These are phyloP conservation scores for Coniosporium apollinis DNA, from an alignment of 495 filamentous ascomycete genomes.

Conservation along the genomic window DNA sequence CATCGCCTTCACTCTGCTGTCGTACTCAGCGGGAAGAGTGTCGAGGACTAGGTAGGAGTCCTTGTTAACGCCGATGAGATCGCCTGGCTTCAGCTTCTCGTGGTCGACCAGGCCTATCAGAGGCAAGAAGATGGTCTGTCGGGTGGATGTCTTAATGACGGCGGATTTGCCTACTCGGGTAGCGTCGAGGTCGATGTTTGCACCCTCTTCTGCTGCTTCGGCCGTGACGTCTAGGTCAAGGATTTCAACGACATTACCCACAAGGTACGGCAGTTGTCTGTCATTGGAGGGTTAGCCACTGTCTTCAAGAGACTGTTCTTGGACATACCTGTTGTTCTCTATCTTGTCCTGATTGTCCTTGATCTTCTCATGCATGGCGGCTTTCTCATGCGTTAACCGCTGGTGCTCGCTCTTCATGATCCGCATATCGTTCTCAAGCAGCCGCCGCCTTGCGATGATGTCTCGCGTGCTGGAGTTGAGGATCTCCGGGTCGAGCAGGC, in stretches of 20 bases:
- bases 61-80: constrained; percentile 97
- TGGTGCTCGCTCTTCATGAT: constrained; percentile 98
- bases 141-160: constrained; percentile 98
- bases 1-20: constrained; percentile 98
- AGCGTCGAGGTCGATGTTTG: constrained; percentile 96
- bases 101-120: constrained; percentile 96
- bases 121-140: constrained; percentile 97
- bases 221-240: constrained; percentile 92
- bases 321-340: constrained; percentile 80
- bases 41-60: constrained; percentile 98
- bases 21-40: constrained; percentile 96
- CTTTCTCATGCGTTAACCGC: constrained; percentile 85
- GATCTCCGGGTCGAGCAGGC: constrained; percentile 74
- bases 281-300: constrained; percentile 4
- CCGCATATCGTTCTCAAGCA: constrained; percentile 90
- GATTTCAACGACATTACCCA: constrained; percentile 95
- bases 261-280: constrained; percentile 94
- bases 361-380: constrained; percentile 90
- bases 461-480: constrained; percentile 79
- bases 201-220: constrained; percentile 90
- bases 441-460: constrained; percentile 68
- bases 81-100: constrained; percentile 77
- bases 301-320: constrained; percentile 3
- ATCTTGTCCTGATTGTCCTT: constrained; percentile 99
- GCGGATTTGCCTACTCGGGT: constrained; percentile 94